These are phyloP conservation scores for Apium graveolens DNA, from an alignment of 129 eudicot genomes.

Conservation along the genomic window DNA sequence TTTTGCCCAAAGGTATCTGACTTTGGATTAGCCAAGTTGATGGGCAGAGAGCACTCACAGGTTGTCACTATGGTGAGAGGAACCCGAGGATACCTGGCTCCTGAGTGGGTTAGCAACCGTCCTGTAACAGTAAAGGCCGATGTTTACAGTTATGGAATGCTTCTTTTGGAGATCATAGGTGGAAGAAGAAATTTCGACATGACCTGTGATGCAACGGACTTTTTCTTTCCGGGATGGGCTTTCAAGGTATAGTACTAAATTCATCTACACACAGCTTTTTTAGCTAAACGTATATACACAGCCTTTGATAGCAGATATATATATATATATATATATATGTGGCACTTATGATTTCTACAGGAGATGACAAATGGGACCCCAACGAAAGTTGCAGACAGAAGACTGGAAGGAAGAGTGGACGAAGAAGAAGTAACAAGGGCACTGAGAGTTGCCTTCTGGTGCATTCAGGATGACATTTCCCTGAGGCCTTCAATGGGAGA, in stretches of 20 bases:
- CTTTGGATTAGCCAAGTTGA: constrained; percentile 86
- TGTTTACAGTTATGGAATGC: constrained; percentile 98
- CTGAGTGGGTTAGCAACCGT: constrained; percentile 94
- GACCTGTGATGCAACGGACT: constrained; percentile 63
- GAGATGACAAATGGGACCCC: constrained; percentile 61
- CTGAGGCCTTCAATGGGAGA: constrained; percentile 96
- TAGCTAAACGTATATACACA: background rate
- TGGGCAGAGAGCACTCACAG: constrained; percentile 89
- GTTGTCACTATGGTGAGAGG: constrained; percentile 98
- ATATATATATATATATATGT: too few relatives aligned
- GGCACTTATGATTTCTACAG: constrained; percentile 25
- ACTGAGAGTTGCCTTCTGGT: constrained; percentile 74
- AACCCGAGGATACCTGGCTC: constrained; percentile 94
- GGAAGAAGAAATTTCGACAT: constrained; percentile 95
- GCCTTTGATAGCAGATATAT: background rate
- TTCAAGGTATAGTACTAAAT: constrained; percentile 51
- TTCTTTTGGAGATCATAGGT: constrained; percentile 78
- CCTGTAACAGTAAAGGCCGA: constrained; percentile 95
- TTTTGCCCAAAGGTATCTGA: constrained; percentile 90
- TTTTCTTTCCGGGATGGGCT: constrained; percentile 98
- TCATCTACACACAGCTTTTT: background rate
- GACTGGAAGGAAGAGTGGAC: constrained; percentile 68
- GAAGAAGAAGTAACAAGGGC: constrained; percentile 62
- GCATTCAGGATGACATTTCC: constrained; percentile 84
- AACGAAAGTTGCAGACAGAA: constrained; percentile 62